A percentile compares a stretch with the other conserved stretches of the same genome.
Conservation (phyloP, 2,329 filamentous ascomycete genomes). For the Dothiorella sarmentorum region DNA sequence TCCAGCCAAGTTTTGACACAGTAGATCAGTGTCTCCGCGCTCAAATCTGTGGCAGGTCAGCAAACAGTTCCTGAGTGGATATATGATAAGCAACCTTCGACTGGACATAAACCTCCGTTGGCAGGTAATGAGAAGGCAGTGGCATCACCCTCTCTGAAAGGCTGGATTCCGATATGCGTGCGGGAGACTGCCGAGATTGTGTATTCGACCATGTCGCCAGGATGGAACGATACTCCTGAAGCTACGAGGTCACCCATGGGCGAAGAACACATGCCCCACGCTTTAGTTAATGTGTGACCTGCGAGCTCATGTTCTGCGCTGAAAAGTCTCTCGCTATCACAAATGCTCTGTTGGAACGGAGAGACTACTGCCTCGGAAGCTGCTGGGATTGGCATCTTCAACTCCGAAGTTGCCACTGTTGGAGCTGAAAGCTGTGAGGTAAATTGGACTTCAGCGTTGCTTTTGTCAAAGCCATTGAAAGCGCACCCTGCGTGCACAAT, state of each 20-base stretch:
- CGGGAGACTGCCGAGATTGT: constrained; percentile 46
- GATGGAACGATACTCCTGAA: constrained; percentile 51
- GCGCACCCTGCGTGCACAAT: constrained; percentile 29
- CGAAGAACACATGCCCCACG: constrained; percentile 52
- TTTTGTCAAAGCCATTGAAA: constrained; percentile 21
- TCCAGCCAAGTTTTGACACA: constrained; percentile 34
- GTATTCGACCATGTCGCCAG: constrained; percentile 57
- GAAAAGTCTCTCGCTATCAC: constrained; percentile 40
- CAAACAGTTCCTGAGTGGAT: not conserved
- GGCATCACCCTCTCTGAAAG: not conserved
- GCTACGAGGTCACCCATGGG: constrained; percentile 48
- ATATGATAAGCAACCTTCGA: constrained; percentile 18
- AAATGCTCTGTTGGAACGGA: constrained; percentile 41
- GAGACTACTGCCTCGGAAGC: constrained; percentile 22
- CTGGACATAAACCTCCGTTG: constrained; percentile 13
- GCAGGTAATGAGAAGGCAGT: constrained; percentile 11
- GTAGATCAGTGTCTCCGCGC: constrained; percentile 33
- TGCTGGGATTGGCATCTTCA: constrained; percentile 26
- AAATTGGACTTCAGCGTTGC: constrained; percentile 32
- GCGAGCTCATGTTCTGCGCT: constrained; percentile 50
- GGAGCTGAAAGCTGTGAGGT: constrained; percentile 37
- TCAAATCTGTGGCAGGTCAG: constrained; percentile 20
- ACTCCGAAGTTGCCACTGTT: constrained; percentile 29
- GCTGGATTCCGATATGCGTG: constrained; percentile 17
- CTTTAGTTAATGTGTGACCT: constrained; percentile 47